phyloP scores from a whole-genome alignment of 1,284 basidiomycete species.

The Phlebopus sp. region DNA sequence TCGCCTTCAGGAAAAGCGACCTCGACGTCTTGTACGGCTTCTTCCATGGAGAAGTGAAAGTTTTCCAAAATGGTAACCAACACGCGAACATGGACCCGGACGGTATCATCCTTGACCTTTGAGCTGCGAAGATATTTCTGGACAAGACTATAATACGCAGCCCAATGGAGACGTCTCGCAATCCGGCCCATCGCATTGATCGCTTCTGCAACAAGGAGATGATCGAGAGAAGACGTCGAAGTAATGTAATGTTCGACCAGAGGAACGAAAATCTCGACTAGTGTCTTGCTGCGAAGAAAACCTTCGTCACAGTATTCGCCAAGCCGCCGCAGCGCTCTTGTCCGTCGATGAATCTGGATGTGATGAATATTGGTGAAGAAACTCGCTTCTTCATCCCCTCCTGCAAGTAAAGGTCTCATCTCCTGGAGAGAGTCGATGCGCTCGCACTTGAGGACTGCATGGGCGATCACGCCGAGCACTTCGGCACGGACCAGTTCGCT shows the following conservation, averaged over 20 bases:
- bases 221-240: conserved; percentile 73
- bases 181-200: conserved; percentile 77
- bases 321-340: conserved; percentile 84
- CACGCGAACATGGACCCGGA: conserved; percentile 84
- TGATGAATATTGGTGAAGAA: conserved; percentile 98
- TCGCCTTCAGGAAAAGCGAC: conserved; percentile 28
- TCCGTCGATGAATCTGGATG: conserved; percentile 90
- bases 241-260: conserved; percentile 82
- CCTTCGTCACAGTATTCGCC: conserved; percentile 78
- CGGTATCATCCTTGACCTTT: conserved; percentile 68
- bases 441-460: conserved; percentile 69
- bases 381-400: conserved; percentile 91
- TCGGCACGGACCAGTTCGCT: conserved; percentile 90
- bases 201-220: conserved; percentile 90
- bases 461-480: conserved; percentile 77
- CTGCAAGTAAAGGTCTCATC: conserved; percentile 80
- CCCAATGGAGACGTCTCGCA: conserved; percentile 78
- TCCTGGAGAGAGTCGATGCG: conserved; percentile 68
- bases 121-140: conserved; percentile 81
- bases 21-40: conserved; percentile 36
- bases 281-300: conserved; percentile 66
- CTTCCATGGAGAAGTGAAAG: conserved; percentile 88
- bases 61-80: conserved; percentile 86
- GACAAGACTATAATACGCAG: conserved; percentile 79
- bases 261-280: conserved; percentile 86